Evolutionary conservation across 2,329 filamentous ascomycete species (phyloP).

Genomic region (Colletotrichum theobromicola): DNA sequence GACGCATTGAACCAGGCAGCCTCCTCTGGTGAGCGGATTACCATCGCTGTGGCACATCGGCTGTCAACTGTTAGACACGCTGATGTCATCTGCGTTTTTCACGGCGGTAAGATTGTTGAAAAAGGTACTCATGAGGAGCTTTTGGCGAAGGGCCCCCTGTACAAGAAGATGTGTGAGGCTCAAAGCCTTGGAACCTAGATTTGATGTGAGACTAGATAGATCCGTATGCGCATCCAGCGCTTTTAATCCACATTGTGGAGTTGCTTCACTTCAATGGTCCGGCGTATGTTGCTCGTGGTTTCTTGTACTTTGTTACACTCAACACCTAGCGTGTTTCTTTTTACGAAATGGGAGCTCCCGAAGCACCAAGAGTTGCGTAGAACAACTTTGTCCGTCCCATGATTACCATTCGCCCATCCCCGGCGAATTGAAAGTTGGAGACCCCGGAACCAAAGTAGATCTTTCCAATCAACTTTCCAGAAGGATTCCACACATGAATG

Average conservation of each 20-base stretch:
- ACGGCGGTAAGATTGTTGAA: slow-evolving; percentile 61
- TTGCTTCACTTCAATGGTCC: background rate
- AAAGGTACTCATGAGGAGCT: slow-evolving; percentile 65
- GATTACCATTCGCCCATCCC: slow-evolving; percentile 39
- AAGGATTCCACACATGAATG: slow-evolving; percentile 52
- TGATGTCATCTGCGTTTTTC: slow-evolving; percentile 66
- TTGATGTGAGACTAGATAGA: rapidly evolving
- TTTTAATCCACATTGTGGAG: background rate
- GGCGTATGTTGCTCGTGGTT: background rate
- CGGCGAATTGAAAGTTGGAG: slow-evolving; percentile 52
- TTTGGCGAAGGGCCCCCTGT: slow-evolving; percentile 50
- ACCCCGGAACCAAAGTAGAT: slow-evolving; percentile 52
- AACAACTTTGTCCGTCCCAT: slow-evolving; percentile 38
- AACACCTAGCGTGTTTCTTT: background rate
- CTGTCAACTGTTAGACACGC: slow-evolving; percentile 60
- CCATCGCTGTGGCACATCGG: slow-evolving; percentile 70
- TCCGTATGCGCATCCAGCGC: background rate
- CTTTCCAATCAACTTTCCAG: slow-evolving; percentile 57
- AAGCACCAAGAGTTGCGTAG: slow-evolving; percentile 33
- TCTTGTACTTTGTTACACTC: background rate
- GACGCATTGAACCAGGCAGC: slow-evolving; percentile 54
- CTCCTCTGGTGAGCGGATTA: slow-evolving; percentile 46
- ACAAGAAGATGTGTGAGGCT: slow-evolving; percentile 58
- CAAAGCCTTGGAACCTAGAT: slow-evolving; percentile 37
- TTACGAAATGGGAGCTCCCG: background rate